Evolutionary conservation across 768 basidiomycete species (phyloP).

Genomic region (Sporobolomyces pararoseus): DNA sequence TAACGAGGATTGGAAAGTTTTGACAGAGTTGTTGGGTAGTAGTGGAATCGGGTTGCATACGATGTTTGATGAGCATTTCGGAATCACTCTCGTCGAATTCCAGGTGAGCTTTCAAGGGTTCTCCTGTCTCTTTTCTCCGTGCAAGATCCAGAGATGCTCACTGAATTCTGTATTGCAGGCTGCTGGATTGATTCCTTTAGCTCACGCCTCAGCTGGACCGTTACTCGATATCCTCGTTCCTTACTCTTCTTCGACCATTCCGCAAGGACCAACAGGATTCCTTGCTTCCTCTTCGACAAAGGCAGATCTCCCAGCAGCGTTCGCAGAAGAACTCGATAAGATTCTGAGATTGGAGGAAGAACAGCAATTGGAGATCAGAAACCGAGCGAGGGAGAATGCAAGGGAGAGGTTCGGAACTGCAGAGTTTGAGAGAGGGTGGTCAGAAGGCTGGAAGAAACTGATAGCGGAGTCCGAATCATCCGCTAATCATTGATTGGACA

Average conservation of each 20-base stretch:
- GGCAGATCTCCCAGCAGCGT: background rate
- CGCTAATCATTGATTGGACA: no score
- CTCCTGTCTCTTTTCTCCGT: slow-evolving; percentile 29
- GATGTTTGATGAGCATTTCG: slow-evolving; percentile 98
- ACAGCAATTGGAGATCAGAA: slow-evolving; percentile 64
- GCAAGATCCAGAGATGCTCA: slow-evolving; percentile 25
- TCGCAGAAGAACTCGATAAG: background rate
- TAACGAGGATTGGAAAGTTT: slow-evolving; percentile 71
- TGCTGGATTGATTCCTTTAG: slow-evolving; percentile 85
- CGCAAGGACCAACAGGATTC: slow-evolving; percentile 65
- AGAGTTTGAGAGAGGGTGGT: slow-evolving; percentile 68
- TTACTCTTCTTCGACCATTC: slow-evolving; percentile 46
- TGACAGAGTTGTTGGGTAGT: slow-evolving; percentile 66
- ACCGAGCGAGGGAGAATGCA: slow-evolving; percentile 67
- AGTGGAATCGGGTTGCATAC: slow-evolving; percentile 86
- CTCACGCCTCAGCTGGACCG: slow-evolving; percentile 90
- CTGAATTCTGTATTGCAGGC: slow-evolving; percentile 57
- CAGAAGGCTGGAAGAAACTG: slow-evolving; percentile 45
- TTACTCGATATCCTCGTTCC: slow-evolving; percentile 86
- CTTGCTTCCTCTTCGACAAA: slow-evolving; percentile 60
- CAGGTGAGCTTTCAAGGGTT: slow-evolving; percentile 61
- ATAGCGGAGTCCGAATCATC: no score
- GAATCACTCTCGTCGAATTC: slow-evolving; percentile 95
- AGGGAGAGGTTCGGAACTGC: slow-evolving; percentile 65
- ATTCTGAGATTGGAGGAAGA: slow-evolving; percentile 63